Base-by-base conservation (phyloP, 1,139 yeast species). In the Blastobotrys serpentis region DNA sequence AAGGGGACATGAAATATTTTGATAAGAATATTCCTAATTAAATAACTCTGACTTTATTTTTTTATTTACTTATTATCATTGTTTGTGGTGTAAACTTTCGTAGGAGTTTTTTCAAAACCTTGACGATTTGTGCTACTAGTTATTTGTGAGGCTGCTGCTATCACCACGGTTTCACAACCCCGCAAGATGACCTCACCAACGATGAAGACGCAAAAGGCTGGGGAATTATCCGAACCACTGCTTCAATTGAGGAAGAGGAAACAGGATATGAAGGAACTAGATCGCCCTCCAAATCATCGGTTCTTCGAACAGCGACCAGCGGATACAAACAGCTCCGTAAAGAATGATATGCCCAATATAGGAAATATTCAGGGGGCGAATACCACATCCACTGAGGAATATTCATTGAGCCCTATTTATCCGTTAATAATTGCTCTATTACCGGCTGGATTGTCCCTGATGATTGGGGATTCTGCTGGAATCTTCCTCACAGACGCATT, bases 351-450 rank as follows among this genome's bases (percentile, higher is more conserved):
- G n/a, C n/a, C n/a, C n/a, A n/a, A n/a, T n/a, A n/a, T n/a, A n/a
- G n/a, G n/a, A n/a, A n/a, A n/a, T n/a, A 29, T 11, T 29, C 32
- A 29, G 32, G 32, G 32, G 32, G 7, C 32, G 32, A n/a, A 11
- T 29, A 14, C n/a, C 32, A 29, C 7, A 4, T 11, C 7, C 7
- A 29, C 32, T 6, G 32, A 10, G 4, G 32, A 29, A 14, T 4
- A 29, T 29, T 11, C 32, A 11, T 14, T 36, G 26, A 38, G 43
- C 2, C 45, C 49, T 11, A 18, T 36, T 33, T 23, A 55, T 11
- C 63, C 63, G 6, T 48, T 61, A 42, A 25, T 52, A 2, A 48
- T 60, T 19, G 59, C 63, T 1, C 45, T 61, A 33, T 40, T 59
- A 6, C 64, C 65, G 7, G 63, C 62, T 2, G 52, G 44, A 3